phyloP scores from a whole-genome alignment of 2,329 filamentous ascomycete species.

The Parastagonospora avenae region DNA sequence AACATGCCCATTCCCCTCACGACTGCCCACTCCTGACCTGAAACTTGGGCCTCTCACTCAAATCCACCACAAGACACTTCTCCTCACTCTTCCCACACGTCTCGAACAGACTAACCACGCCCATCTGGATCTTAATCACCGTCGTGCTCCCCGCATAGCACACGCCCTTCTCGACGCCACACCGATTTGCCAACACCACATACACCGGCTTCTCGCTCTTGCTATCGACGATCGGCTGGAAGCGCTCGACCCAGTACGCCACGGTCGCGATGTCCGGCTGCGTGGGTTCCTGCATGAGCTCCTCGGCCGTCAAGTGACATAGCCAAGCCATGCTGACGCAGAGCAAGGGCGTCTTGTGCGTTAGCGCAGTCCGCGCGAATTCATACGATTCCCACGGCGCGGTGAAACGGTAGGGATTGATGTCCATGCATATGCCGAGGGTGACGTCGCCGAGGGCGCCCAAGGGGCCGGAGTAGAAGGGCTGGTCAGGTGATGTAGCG shows the following conservation, averaged over 20 bases:
- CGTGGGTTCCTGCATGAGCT: constrained; percentile 53
- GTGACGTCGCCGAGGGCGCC: constrained; percentile 46
- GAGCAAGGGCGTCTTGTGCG: constrained; percentile 64
- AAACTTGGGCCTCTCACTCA: constrained; percentile 49
- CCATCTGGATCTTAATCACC: constrained; percentile 68
- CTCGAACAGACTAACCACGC: constrained; percentile 71
- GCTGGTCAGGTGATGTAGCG: constrained; percentile 20
- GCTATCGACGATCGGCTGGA: constrained; percentile 63
- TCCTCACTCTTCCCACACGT: constrained; percentile 73
- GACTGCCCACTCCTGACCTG: constrained; percentile 38
- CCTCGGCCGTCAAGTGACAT: constrained; percentile 60
- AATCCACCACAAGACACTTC: constrained; percentile 71
- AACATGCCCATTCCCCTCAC: neutral
- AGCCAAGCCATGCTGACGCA: constrained; percentile 81
- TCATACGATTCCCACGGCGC: constrained; percentile 65
- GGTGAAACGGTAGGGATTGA: constrained; percentile 67
- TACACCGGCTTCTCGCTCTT: constrained; percentile 59
- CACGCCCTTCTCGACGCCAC: constrained; percentile 68
- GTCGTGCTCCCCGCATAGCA: constrained; percentile 77
- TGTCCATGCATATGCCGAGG: constrained; percentile 61
- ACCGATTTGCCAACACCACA: constrained; percentile 73
- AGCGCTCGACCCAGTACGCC: constrained; percentile 74
- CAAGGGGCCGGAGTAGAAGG: constrained; percentile 46
- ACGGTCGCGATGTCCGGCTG: constrained; percentile 74
- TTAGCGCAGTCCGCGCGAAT: constrained; percentile 62